These are phyloP conservation scores for Flammula alnicola DNA, from an alignment of 1,284 basidiomycete genomes.

Conservation along the genomic window DNA sequence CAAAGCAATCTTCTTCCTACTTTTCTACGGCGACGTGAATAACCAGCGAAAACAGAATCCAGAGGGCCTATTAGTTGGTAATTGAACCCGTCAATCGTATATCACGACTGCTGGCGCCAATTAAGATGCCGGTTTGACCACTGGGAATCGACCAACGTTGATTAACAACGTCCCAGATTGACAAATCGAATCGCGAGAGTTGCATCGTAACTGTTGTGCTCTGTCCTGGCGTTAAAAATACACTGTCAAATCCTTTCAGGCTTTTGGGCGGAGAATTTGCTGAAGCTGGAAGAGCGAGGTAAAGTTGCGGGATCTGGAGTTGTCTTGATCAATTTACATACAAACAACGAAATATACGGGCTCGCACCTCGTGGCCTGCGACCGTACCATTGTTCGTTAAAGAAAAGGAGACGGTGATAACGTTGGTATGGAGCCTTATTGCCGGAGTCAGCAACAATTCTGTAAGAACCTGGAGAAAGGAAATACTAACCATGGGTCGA, in stretches of 20 bases:
- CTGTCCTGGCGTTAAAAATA: slow-evolving; percentile 46
- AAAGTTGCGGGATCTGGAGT: slow-evolving; percentile 52
- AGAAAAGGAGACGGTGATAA: slow-evolving; percentile 49
- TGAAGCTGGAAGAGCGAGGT: slow-evolving; percentile 48
- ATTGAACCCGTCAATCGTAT: slow-evolving; percentile 46
- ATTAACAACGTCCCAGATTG: slow-evolving; percentile 47
- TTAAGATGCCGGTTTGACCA: slow-evolving; percentile 46
- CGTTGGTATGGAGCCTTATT: slow-evolving; percentile 48
- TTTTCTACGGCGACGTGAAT: background rate
- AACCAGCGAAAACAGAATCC: background rate
- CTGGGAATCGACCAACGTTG: slow-evolving; percentile 52
- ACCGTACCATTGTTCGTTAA: slow-evolving; percentile 50
- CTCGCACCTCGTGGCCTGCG: slow-evolving; percentile 51
- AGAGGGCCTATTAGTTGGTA: slow-evolving; percentile 22
- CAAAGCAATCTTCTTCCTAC: background rate
- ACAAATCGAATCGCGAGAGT: slow-evolving; percentile 47
- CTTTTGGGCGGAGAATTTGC: slow-evolving; percentile 47
- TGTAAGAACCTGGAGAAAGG: background rate
- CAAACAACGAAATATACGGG: background rate
- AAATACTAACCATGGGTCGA: slow-evolving; percentile 46
- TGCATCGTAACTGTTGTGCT: slow-evolving; percentile 45
- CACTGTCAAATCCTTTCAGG: slow-evolving; percentile 56
- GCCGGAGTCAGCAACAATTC: background rate
- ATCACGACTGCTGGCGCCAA: slow-evolving; percentile 54
- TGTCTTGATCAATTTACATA: slow-evolving; percentile 1